These are phyloP conservation scores for Penicillium vulpinum DNA, from an alignment of 2,329 filamentous ascomycete genomes.

Conservation along the genomic window DNA sequence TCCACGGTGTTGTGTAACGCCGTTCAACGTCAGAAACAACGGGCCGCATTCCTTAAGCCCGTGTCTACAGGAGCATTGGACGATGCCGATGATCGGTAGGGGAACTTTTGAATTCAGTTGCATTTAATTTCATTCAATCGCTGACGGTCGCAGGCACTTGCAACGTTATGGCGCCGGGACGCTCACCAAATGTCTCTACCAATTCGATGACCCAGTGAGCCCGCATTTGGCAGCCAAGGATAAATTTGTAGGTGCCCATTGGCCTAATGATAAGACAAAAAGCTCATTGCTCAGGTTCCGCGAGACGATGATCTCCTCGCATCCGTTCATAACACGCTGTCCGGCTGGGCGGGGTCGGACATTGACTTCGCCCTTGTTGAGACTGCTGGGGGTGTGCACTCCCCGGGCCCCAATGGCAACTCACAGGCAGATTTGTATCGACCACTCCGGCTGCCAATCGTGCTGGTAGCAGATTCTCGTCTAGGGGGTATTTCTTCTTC, in stretches of 20 bases:
- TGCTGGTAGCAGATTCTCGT: conserved; percentile 72
- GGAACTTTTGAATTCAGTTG: not conserved
- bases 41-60: conserved; percentile 72
- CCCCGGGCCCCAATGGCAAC: conserved; percentile 72
- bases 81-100: conserved; percentile 70
- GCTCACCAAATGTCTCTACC: conserved; percentile 64
- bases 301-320: conserved; percentile 53
- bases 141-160: conserved; percentile 57
- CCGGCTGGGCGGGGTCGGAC: conserved; percentile 35
- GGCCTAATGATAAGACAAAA: not conserved
- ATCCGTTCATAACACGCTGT: conserved; percentile 49
- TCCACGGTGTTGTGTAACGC: conserved; percentile 70
- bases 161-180: conserved; percentile 57
- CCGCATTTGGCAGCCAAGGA: conserved; percentile 70
- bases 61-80: conserved; percentile 71
- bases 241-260: conserved; percentile 31
- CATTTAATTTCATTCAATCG: not conserved
- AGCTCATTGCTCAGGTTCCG: conserved; percentile 43
- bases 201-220: conserved; percentile 73
- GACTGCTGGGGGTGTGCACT: conserved; percentile 80
- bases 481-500: conserved; percentile 79
- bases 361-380: conserved; percentile 70
- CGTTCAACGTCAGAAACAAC: conserved; percentile 48
- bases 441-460: conserved; percentile 68
- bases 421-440: conserved; percentile 77